phyloP scores from a whole-genome alignment of 2,329 filamentous ascomycete species.

The Aureobasidium uvarum region DNA sequence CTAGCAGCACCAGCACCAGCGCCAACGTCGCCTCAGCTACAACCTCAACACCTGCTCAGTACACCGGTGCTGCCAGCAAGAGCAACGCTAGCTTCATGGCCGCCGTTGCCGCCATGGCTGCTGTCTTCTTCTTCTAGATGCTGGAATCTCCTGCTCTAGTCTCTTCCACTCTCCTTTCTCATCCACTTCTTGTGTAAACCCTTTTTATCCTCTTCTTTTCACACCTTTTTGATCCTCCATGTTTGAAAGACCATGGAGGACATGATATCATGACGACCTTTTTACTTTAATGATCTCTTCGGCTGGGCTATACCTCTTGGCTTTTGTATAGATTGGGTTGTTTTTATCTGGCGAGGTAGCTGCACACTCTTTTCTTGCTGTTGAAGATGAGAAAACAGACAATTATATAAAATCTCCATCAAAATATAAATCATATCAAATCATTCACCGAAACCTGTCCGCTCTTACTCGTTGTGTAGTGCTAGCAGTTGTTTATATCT shows the following conservation, averaged over 20 bases:
- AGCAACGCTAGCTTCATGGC: slow-evolving; percentile 41
- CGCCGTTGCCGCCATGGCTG: slow-evolving; percentile 42
- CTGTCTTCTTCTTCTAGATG: slow-evolving; percentile 36
- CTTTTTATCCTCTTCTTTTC: neutral
- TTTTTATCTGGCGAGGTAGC: neutral
- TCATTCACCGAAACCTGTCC: neutral
- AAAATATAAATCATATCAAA: neutral
- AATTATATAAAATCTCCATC: neutral
- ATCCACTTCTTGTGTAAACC: slow-evolving; percentile 17
- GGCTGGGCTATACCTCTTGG: neutral
- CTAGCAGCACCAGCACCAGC: slow-evolving; percentile 21
- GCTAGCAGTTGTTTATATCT: neutral
- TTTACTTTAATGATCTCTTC: slow-evolving; percentile 1
- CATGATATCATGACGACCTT: slow-evolving; percentile 17
- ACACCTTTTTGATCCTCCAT: neutral
- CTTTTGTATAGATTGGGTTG: neutral
- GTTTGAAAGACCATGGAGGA: neutral
- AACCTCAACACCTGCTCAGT: slow-evolving; percentile 29
- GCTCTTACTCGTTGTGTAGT: neutral
- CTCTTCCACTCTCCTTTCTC: neutral
- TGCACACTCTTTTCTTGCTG: neutral
- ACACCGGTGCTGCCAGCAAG: slow-evolving; percentile 42
- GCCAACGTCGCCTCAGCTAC: slow-evolving; percentile 24
- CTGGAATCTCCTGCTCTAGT: neutral
- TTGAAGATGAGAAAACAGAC: neutral